Conservation (phyloP, 495 filamentous ascomycete species). For the Penicillium simplicissimum region DNA sequence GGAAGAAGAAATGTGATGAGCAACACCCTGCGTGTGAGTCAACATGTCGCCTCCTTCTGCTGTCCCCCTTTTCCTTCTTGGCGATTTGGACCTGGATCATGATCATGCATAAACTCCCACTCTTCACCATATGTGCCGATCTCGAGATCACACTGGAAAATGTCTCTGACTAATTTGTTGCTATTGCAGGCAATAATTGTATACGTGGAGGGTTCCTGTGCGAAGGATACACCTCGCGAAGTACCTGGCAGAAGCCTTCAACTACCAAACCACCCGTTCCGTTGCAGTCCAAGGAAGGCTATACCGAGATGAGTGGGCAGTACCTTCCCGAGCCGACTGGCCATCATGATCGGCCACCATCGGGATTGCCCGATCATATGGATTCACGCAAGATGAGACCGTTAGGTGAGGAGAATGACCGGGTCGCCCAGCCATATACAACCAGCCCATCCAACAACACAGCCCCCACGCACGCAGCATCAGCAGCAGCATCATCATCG, state of each 20-base stretch:
- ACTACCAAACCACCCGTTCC: slow-evolving; percentile 66
- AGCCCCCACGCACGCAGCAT: slow-evolving; percentile 27
- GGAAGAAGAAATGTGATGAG: slow-evolving; percentile 99
- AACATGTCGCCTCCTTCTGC: not conserved
- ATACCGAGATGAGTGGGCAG: slow-evolving; percentile 50
- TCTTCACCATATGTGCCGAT: not conserved
- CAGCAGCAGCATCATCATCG: not conserved
- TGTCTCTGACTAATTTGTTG: not conserved
- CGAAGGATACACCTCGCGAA: slow-evolving; percentile 85
- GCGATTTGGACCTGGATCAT: not conserved
- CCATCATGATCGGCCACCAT: slow-evolving; percentile 39
- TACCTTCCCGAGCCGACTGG: slow-evolving; percentile 54
- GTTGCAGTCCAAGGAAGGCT: slow-evolving; percentile 81
- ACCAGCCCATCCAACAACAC: slow-evolving; percentile 39
- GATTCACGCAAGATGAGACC: slow-evolving; percentile 45
- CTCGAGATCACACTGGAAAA: not conserved
- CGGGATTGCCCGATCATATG: slow-evolving; percentile 37
- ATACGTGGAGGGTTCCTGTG: slow-evolving; percentile 88
- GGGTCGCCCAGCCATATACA: slow-evolving; percentile 37
- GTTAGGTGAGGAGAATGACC: slow-evolving; percentile 48
- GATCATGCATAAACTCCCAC: not conserved
- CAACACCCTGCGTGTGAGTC: slow-evolving; percentile 83
- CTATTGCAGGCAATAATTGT: slow-evolving; percentile 81
- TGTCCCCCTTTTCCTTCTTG: slow-evolving; percentile 8
- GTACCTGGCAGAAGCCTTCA: slow-evolving; percentile 68